Evolutionary conservation across 176 grass and related monocot species (phyloP).

Genomic region (Elymus sibiricus): DNA sequence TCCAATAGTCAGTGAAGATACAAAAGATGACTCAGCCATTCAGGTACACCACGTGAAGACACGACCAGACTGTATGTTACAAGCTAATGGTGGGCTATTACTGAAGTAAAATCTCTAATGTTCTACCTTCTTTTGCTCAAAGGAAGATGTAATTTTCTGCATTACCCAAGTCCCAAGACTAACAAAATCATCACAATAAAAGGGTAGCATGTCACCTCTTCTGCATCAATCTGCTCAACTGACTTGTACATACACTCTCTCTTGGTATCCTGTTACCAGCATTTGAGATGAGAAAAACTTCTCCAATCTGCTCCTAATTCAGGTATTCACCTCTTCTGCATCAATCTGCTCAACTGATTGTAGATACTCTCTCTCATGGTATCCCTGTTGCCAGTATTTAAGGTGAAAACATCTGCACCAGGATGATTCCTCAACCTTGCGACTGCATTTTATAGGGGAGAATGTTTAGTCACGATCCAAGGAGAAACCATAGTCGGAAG

Average conservation of each 20-base stretch:
- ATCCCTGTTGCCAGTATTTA: constrained; percentile 68
- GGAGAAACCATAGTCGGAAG: neutral
- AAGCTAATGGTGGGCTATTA: constrained; percentile 7
- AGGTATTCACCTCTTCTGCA: constrained; percentile 34
- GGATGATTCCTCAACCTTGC: constrained; percentile 96
- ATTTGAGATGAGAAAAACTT: constrained; percentile 55
- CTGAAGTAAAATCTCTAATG: neutral
- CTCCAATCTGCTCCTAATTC: constrained; percentile 29
- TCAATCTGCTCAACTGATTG: constrained; percentile 56
- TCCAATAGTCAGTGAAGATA: neutral
- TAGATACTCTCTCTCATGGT: constrained; percentile 54
- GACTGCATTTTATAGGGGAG: constrained; percentile 41
- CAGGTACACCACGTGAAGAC: constrained; percentile 11
- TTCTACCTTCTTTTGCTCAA: neutral
- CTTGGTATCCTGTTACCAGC: constrained; percentile 52
- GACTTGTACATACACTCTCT: constrained; percentile 54
- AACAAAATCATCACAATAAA: neutral
- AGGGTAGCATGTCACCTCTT: constrained; percentile 13
- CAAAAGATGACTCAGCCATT: neutral
- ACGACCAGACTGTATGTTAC: neutral
- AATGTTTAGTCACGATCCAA: neutral
- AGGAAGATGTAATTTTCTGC: neutral
- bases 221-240: constrained; percentile 52
- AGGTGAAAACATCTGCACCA: constrained; percentile 64
- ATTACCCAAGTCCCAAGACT: neutral